phyloP scores from a whole-genome alignment of 202 grass and related monocot species.

The Hordeum pubiflorum region DNA sequence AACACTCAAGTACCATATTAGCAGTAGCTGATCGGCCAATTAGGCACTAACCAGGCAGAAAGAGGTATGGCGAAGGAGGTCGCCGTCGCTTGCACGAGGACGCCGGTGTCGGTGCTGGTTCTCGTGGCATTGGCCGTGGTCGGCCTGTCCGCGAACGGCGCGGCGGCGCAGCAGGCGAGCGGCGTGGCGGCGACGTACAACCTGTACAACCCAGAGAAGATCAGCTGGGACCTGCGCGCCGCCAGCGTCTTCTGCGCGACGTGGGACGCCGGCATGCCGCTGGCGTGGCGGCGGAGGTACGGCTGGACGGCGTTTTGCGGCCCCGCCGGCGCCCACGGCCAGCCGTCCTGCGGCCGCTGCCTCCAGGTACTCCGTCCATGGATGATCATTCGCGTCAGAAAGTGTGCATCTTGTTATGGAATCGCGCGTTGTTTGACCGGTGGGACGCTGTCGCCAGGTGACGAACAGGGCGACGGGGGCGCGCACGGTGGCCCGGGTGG shows the following conservation, averaged over 20 bases:
- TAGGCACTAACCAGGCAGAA: neutral
- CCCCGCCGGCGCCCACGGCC: constrained; percentile 19
- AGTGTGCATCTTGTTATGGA: too few species aligned
- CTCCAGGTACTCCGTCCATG: neutral
- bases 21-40: neutral
- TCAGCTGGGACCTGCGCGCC: neutral
- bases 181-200: constrained; percentile 25
- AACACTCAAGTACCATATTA: neutral
- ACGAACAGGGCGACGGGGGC: constrained; percentile 26
- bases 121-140: neutral
- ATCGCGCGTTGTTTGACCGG: too few species aligned
- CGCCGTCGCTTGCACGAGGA: neutral
- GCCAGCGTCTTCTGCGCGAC: too few species aligned
- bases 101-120: neutral
- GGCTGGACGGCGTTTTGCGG: constrained; percentile 4
- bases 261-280: too few species aligned
- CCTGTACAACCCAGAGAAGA: too few species aligned
- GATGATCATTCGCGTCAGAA: too few species aligned
- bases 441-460: constrained; percentile 2
- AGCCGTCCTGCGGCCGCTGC: constrained; percentile 40
- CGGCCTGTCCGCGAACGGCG: neutral
- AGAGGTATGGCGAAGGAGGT: neutral
- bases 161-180: constrained; percentile 27
- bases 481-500: too few species aligned
- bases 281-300: constrained; percentile 5